Evolutionary conservation across 768 basidiomycete genomes (phyloP).

Genomic region (Lepiota venenata): DNA sequence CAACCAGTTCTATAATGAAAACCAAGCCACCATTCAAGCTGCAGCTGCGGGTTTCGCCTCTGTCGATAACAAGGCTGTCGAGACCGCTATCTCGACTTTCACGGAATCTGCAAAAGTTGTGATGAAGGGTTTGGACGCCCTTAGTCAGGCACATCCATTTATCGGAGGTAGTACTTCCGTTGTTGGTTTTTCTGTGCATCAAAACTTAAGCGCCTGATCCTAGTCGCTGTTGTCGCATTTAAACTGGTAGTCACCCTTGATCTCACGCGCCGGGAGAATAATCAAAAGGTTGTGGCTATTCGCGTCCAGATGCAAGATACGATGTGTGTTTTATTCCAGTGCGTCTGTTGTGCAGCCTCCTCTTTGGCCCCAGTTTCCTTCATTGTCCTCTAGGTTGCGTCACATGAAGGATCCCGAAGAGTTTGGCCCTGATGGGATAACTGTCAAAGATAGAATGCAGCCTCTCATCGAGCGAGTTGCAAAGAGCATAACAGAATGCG

Average conservation of each 20-base stretch:
- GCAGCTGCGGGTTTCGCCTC: constrained; percentile 2
- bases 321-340: constrained; percentile 45
- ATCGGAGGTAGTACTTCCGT: constrained; percentile 25
- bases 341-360: constrained; percentile 14
- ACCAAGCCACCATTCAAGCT: not conserved
- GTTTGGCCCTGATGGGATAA: constrained; percentile 28
- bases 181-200: not conserved
- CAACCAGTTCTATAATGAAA: not conserved
- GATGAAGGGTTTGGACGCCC: constrained; percentile 28
- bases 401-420: constrained; percentile 21
- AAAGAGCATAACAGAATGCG: constrained; percentile 38
- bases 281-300: constrained; percentile 42
- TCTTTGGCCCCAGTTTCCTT: not conserved
- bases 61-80: constrained; percentile 2
- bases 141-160: constrained; percentile 34
- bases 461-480: constrained; percentile 27
- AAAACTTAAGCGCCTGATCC: too few species aligned
- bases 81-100: constrained; percentile 5
- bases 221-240: constrained; percentile 49
- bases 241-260: constrained; percentile 46
- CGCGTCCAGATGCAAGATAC: constrained; percentile 48
- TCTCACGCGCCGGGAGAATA: constrained; percentile 47
- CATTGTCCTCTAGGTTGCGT: constrained; percentile 22
- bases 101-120: constrained; percentile 18
- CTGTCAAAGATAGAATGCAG: constrained; percentile 28